Evolutionary conservation across 2,329 filamentous ascomycete genomes (phyloP).

Genomic region (Pseudocercospora fuligena): DNA sequence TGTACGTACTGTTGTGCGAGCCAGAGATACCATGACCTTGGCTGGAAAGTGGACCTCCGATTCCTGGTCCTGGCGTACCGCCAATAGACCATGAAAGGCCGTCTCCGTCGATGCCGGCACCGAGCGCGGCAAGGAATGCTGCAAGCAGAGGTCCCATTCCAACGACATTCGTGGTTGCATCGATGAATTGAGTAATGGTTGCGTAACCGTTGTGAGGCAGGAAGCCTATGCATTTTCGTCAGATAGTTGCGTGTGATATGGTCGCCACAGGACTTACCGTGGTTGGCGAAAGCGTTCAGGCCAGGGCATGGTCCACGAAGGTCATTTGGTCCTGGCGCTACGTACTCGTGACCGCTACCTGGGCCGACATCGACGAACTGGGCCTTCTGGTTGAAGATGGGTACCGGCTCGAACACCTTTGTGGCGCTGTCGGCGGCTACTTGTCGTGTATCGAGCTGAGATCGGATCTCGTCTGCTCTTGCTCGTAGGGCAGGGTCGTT

Average conservation of each 20-base stretch:
- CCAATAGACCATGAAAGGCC: slow-evolving; percentile 35
- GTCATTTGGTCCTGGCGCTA: slow-evolving; percentile 35
- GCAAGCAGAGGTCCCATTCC: slow-evolving; percentile 42
- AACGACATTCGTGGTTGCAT: slow-evolving; percentile 36
- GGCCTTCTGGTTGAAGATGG: slow-evolving; percentile 34
- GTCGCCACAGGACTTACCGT: too few species aligned
- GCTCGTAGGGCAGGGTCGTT: slow-evolving; percentile 20
- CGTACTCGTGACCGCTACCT: slow-evolving; percentile 35
- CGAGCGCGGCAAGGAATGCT: slow-evolving; percentile 37
- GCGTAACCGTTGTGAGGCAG: slow-evolving; percentile 33
- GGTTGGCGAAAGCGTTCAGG: slow-evolving; percentile 41
- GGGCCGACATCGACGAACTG: slow-evolving; percentile 35
- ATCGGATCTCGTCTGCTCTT: slow-evolving; percentile 17
- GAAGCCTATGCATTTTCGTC: too few species aligned
- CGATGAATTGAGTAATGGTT: slow-evolving; percentile 37
- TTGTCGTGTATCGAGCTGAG: not conserved
- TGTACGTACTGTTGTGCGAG: slow-evolving; percentile 31
- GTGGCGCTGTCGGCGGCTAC: slow-evolving; percentile 19
- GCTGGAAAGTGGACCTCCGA: slow-evolving; percentile 11
- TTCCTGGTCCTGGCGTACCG: slow-evolving; percentile 23
- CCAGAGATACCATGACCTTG: slow-evolving; percentile 30
- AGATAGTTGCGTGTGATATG: too few species aligned
- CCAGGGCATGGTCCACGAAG: slow-evolving; percentile 39
- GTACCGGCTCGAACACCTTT: slow-evolving; percentile 29
- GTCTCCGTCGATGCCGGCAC: slow-evolving; percentile 37